Evolutionary conservation across 176 grass and related monocot genomes (phyloP).

Genomic region (Cymbopogon citratus): DNA sequence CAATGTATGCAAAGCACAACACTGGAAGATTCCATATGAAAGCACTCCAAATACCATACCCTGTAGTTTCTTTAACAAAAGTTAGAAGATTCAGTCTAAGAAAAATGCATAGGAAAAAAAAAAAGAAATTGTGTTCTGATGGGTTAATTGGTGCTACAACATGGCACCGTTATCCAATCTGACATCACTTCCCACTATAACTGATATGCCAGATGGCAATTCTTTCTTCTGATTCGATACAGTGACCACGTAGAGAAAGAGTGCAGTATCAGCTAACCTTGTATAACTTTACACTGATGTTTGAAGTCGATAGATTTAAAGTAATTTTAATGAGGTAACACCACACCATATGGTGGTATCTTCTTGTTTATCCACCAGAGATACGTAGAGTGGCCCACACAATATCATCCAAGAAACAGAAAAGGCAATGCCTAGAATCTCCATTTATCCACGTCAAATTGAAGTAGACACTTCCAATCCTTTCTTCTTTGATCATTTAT

Average conservation of each 20-base stretch:
- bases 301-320: constrained; percentile 21
- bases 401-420: constrained; percentile 62
- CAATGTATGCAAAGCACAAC: constrained; percentile 19
- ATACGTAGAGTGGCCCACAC: constrained; percentile 16
- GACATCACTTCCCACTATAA: neutral
- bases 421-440: constrained; percentile 46
- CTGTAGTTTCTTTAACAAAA: constrained; percentile 16
- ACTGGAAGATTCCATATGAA: constrained; percentile 29
- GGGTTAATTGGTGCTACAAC: neutral
- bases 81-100: neutral
- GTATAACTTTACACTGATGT: constrained; percentile 4
- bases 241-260: constrained; percentile 2
- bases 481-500: constrained; percentile 39
- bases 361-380: constrained; percentile 17
- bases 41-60: constrained; percentile 14
- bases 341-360: constrained; percentile 13
- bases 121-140: neutral
- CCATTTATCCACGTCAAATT: constrained; percentile 22
- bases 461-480: constrained; percentile 31
- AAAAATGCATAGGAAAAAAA: neutral
- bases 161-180: neutral
- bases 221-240: neutral
- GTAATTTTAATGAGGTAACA: constrained; percentile 3
- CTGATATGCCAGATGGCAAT: neutral
- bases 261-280: neutral